Base-by-base conservation (phyloP, 2,329 filamentous ascomycete genomes). In the Pseudogymnoascus destructans region DNA sequence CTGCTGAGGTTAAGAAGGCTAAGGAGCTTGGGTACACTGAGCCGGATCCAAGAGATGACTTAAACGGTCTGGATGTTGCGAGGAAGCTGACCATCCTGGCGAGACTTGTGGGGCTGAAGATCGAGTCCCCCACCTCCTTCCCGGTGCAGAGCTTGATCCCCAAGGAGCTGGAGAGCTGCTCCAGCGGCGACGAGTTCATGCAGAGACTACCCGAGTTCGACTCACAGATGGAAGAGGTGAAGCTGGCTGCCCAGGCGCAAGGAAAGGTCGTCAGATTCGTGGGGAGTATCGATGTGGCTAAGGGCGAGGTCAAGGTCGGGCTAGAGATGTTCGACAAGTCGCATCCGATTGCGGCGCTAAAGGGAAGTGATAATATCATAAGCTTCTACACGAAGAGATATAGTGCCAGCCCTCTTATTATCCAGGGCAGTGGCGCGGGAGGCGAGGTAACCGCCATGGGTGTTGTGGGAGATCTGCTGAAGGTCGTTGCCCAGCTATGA, bases 351-450 rank as follows among this genome's bases (percentile, higher is more conserved):
- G 93, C 93, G 11, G 86, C 87, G 54, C 78, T 98, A 59, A 95
- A 95, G 79, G 93, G 93, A 33, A 97, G 91, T 72, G 93, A 97
- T 71, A 98, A 98, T 76, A 95, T 98, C 70, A 95, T 98, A 70
- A 95, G 86, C 77, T 96, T 98, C 77, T 95, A 96, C 74, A 98
- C 93, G 5, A 87, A 95, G 78, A 81, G 93, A 67, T 98, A 98
- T 70, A 90, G 90, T 60, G 80, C 77, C 69, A 95, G 92, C 73
- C 91, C 93, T 42, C 77, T 98, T 62, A 95, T 96, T 69, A 82
- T 98, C 63, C 92, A 97, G 75, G 93, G 93, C 60, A 90, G 89
- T 33, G 93, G 91, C 61, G 93, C 93, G 23, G 93, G 93, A 66
- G 91, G 88, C 63, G 91, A 96, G 46, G 90, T 97, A 57, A 98